These are phyloP conservation scores for Ensete ventricosum DNA, from an alignment of 176 grass and related monocot genomes.

Conservation along the genomic window DNA sequence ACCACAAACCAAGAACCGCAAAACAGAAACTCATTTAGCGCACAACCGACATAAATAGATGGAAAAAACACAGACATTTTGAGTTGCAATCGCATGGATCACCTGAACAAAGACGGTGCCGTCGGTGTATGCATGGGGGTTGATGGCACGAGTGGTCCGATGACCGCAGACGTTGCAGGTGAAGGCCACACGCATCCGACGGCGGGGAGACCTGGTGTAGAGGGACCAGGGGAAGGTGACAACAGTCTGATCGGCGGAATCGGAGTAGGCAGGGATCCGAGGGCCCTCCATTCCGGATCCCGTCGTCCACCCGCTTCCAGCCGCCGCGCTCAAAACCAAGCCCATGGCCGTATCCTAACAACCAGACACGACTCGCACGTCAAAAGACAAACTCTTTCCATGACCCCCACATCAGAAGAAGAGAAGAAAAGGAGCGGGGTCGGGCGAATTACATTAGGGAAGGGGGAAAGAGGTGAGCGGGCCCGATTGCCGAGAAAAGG, in stretches of 20 bases:
- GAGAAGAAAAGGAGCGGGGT: neutral
- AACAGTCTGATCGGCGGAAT: constrained; percentile 23
- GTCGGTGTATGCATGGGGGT: constrained; percentile 89
- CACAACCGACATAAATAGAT: neutral
- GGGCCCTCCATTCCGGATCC: constrained; percentile 96
- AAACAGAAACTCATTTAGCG: neutral
- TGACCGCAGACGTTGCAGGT: constrained; percentile 96
- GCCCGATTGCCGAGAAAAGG: constrained; percentile 23
- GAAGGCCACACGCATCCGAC: constrained; percentile 88
- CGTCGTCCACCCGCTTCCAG: constrained; percentile 91
- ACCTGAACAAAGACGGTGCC: constrained; percentile 97
- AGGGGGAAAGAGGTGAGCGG: constrained; percentile 32
- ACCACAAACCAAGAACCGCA: neutral
- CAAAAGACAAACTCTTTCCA: neutral
- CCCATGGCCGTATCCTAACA: constrained; percentile 86
- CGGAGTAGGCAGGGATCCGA: constrained; percentile 29
- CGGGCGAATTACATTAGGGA: constrained; percentile 54
- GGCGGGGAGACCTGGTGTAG: constrained; percentile 77
- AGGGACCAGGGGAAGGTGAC: constrained; percentile 89
- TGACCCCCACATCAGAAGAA: neutral
- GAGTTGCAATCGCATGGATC: neutral
- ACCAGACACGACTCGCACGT: neutral
- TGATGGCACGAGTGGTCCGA: constrained; percentile 83
- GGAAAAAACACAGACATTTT: neutral
- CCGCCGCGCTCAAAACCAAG: constrained; percentile 61